Conservation (phyloP, 306 rosid genomes). For the Cucumis hystrix region DNA sequence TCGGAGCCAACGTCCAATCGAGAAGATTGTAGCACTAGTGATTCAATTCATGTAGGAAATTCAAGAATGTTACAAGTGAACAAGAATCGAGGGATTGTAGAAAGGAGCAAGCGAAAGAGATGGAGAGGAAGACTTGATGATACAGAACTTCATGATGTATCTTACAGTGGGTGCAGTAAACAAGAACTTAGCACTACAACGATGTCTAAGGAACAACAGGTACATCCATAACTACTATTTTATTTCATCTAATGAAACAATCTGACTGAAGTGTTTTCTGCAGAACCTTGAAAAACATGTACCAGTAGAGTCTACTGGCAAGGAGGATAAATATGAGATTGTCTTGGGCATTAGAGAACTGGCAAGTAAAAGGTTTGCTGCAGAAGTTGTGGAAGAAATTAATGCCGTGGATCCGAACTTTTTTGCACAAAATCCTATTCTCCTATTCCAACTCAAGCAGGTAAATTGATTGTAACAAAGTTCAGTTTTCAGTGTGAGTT, state of each 20-base stretch:
- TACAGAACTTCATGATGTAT: constrained; percentile 23
- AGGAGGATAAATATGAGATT: constrained; percentile 69
- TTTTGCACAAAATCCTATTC: constrained; percentile 59
- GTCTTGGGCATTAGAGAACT: constrained; percentile 80
- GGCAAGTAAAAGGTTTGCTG: constrained; percentile 83
- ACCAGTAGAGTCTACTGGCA: constrained; percentile 23
- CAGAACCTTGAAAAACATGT: constrained; percentile 53
- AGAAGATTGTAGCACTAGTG: constrained; percentile 96
- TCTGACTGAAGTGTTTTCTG: constrained; percentile 16
- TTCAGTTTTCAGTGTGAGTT: background rate
- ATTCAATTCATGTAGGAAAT: constrained; percentile 49
- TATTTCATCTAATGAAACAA: constrained; percentile 6
- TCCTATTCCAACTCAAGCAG: constrained; percentile 94
- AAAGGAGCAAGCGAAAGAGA: constrained; percentile 83
- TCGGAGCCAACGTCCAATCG: constrained; percentile 42
- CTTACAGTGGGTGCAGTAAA: constrained; percentile 34
- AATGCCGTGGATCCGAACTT: constrained; percentile 57
- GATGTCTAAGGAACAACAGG: constrained; percentile 58
- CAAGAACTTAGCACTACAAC: constrained; percentile 39
- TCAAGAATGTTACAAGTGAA: constrained; percentile 37
- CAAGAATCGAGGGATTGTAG: constrained; percentile 48
- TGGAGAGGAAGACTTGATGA: constrained; percentile 93
- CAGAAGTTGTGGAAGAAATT: constrained; percentile 82
- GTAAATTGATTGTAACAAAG: constrained; percentile 17
- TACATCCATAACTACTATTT: constrained; percentile 13